Base-by-base conservation (phyloP, 2,329 filamentous ascomycete genomes). In the Blastomyces parvus region DNA sequence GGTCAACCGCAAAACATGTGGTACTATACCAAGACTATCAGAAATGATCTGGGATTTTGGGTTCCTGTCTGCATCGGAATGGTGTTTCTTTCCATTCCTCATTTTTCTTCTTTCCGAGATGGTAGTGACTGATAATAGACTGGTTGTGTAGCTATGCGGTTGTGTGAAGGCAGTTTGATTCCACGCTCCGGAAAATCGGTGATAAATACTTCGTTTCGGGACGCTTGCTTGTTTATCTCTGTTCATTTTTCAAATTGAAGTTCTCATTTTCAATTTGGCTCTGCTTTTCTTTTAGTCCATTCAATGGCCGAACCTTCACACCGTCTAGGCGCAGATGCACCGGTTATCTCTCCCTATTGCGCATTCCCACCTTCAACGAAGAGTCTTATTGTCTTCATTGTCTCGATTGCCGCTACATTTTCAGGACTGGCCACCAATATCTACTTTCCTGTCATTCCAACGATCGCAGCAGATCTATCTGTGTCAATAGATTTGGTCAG, bases 381-480 rank as follows among this genome's bases (percentile, higher is more conserved):
- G 27, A 2, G 17, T 9, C 42, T 59, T 59, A 48, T 27, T 11
- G 42, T 46, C n/a, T 48, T 46, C 42, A 59, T 59, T 48, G 25
- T 59, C 27, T 59, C 42, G 8, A 48, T 59, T 27, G 58, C 42
- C 9, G 42, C 58, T 11, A 59, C 58, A n/a, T 53, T 79, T 63
- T 78, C 77, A 1, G 73, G 77, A 5, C 75, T 80, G 13, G 76
- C 78, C 27, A 78, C 76, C 4, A 77, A 76, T 62, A 80, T 81
- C 62, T 81, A 81, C 66, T 79, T 80, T 60, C 79, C 80, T 1
- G 75, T 77, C 1, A 66, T 82, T 7, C 70, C 74, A 7, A 73
- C 73, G 0, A 74, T 82, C 42, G 74, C 79, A 1, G 50, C 57
- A 1, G 77, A 80, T 62, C 67, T 81, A 2, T 52, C 74, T 60